A percentile compares a stretch with the other conserved stretches of the same genome.
Conservation (phyloP, 2,329 filamentous ascomycete genomes). For the Geoglossum cookeanum region DNA sequence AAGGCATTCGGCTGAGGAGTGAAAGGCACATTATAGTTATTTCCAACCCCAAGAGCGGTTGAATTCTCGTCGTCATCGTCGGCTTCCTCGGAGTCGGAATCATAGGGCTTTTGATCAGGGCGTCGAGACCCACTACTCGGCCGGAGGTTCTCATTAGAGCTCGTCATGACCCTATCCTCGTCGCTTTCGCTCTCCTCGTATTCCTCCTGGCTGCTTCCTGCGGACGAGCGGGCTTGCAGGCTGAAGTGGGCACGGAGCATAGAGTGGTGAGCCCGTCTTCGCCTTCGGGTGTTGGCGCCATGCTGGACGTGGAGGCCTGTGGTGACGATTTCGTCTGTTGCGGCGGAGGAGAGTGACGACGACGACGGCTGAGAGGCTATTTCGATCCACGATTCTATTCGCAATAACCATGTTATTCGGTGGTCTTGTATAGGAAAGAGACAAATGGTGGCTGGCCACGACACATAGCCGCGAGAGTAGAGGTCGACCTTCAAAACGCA, state of each 20-base stretch:
- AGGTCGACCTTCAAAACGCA: background rate
- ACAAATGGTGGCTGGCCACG: background rate
- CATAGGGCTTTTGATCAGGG: background rate
- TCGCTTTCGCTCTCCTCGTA: constrained; percentile 89
- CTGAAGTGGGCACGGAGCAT: constrained; percentile 23
- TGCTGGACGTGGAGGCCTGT: constrained; percentile 63
- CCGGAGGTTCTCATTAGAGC: constrained; percentile 39
- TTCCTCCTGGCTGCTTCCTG: constrained; percentile 71
- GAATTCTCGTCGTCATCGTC: constrained; percentile 51
- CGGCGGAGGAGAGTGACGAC: constrained; percentile 59
- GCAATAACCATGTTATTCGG: background rate
- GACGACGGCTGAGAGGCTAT: constrained; percentile 84
- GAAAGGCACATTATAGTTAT: constrained; percentile 37
- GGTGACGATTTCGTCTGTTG: constrained; percentile 69
- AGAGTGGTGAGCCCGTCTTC: constrained; percentile 28
- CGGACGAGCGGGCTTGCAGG: constrained; percentile 24
- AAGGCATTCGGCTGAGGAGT: constrained; percentile 85
- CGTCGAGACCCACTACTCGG: constrained; percentile 2
- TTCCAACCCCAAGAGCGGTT: constrained; percentile 53
- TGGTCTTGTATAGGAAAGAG: background rate
- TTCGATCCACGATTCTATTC: constrained; percentile 85
- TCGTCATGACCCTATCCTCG: constrained; percentile 51
- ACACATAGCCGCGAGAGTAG: background rate
- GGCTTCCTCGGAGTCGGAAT: constrained; percentile 13
- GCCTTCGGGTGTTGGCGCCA: constrained; percentile 40